A percentile compares a stretch with the other conserved stretches of the same genome.
Evolutionary conservation across 225 moss, liverwort and hornwort genomes (phyloP).

Genomic region (Ulota crispa): DNA sequence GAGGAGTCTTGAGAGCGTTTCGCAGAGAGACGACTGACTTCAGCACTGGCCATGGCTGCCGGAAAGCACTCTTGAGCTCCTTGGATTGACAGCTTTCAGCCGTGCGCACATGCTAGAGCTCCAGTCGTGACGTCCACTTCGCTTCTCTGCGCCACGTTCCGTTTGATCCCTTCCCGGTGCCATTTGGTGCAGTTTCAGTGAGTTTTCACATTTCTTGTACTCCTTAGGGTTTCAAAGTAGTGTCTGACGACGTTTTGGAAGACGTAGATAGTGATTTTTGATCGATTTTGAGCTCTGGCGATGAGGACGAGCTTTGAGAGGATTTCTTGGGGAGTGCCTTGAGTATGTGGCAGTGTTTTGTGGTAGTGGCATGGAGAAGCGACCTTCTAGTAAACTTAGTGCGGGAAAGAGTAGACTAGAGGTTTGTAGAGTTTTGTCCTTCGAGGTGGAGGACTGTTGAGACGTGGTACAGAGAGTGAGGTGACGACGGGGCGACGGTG

Average conservation of each 20-base stretch:
- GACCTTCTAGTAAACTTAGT: neutral
- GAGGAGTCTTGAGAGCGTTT: neutral
- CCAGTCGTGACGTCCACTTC: neutral
- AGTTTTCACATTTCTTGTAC: slow-evolving; percentile 20
- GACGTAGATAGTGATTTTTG: neutral
- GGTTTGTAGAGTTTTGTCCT: slow-evolving; percentile 2
- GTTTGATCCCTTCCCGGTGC: neutral
- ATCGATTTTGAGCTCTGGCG: slow-evolving; percentile 5
- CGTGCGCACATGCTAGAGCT: slow-evolving; percentile 8
- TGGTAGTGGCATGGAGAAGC: slow-evolving; percentile 4
- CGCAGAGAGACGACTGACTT: neutral
- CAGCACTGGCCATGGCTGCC: neutral
- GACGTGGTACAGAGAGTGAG: slow-evolving; percentile 17
- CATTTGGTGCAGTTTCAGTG: neutral
- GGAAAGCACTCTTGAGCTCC: slow-evolving; percentile 8
- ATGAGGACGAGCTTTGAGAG: slow-evolving; percentile 26
- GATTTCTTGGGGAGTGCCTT: slow-evolving; percentile 12
- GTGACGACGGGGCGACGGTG: slow-evolving; percentile 8
- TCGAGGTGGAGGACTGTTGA: slow-evolving; percentile 11
- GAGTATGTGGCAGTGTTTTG: neutral
- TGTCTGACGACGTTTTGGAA: neutral
- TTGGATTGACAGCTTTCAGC: slow-evolving; percentile 9
- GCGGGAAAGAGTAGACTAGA: neutral
- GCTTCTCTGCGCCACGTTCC: neutral
- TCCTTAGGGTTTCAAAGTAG: slow-evolving; percentile 25